Evolutionary conservation across 805 yeast species (phyloP).

Genomic region (Candida lessepsii): DNA sequence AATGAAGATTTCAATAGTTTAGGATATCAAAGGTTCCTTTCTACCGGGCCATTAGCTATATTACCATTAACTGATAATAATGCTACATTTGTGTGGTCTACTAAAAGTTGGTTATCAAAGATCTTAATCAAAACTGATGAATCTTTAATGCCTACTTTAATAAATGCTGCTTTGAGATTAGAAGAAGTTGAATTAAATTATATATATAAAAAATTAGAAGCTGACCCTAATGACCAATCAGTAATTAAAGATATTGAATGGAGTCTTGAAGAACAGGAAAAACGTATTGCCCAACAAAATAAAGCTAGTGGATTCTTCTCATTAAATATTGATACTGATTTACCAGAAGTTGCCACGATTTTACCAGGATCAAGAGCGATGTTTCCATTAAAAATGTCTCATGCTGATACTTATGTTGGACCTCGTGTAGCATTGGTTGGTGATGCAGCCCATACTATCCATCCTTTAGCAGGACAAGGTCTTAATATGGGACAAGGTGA

Average conservation of each 20-base stretch:
- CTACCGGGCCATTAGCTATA: slow-evolving; percentile 90
- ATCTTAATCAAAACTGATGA: slow-evolving; percentile 58
- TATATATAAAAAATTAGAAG: slow-evolving; percentile 46
- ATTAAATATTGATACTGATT: slow-evolving; percentile 53
- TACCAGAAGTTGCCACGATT: slow-evolving; percentile 62
- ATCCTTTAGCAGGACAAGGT: slow-evolving; percentile 98
- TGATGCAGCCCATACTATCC: slow-evolving; percentile 97
- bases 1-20: slow-evolving; percentile 65
- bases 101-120: slow-evolving; percentile 71
- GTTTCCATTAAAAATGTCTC: slow-evolving; percentile 85
- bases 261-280: slow-evolving; percentile 41
- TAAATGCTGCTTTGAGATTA: slow-evolving; percentile 85
- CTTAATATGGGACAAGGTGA: slow-evolving; percentile 97
- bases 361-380: slow-evolving; percentile 70
- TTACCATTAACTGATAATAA: slow-evolving; percentile 82
- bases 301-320: slow-evolving; percentile 24
- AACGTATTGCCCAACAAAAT: slow-evolving; percentile 21
- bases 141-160: slow-evolving; percentile 61
- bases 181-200: slow-evolving; percentile 74
- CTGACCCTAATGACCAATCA: slow-evolving; percentile 43
- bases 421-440: slow-evolving; percentile 92
- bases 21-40: slow-evolving; percentile 93
- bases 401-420: slow-evolving; percentile 83
- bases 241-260: slow-evolving; percentile 69
- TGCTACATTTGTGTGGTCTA: slow-evolving; percentile 94